A percentile compares a stretch with the other conserved stretches of the same genome.
Evolutionary conservation across 2,329 filamentous ascomycete genomes (phyloP).

Genomic region (Kalmusia sp.): DNA sequence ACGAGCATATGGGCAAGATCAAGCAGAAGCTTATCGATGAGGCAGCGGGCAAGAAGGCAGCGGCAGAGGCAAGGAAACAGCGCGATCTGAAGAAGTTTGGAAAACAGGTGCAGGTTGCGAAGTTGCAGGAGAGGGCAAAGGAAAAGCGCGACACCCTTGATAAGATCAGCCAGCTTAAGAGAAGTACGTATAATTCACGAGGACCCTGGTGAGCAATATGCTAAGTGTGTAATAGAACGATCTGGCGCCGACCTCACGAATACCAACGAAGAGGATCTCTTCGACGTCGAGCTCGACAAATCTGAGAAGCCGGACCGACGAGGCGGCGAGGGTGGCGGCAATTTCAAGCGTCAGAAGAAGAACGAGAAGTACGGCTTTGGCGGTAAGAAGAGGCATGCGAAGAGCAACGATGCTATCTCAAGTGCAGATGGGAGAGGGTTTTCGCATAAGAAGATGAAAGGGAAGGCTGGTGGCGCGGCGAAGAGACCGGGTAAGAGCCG

Average conservation of each 20-base stretch:
- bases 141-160: constrained; percentile 91
- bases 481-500: constrained; percentile 44
- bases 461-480: constrained; percentile 37
- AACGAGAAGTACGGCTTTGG: constrained; percentile 94
- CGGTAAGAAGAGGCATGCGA: constrained; percentile 89
- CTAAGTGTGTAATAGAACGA: constrained; percentile 70
- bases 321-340: constrained; percentile 50
- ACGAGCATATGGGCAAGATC: constrained; percentile 97
- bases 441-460: constrained; percentile 86
- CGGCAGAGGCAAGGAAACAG: constrained; percentile 87
- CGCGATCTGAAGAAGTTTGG: constrained; percentile 98
- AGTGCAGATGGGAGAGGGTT: constrained; percentile 83
- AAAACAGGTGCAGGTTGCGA: constrained; percentile 96
- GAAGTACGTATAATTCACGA: constrained; percentile 70
- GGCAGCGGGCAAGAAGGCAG: constrained; percentile 89
- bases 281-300: constrained; percentile 78
- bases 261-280: constrained; percentile 81
- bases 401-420: constrained; percentile 88
- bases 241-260: constrained; percentile 73
- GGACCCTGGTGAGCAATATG: constrained; percentile 1
- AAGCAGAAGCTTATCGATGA: constrained; percentile 93
- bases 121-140: constrained; percentile 92
- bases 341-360: constrained; percentile 87
- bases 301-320: constrained; percentile 54
- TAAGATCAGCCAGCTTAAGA: constrained; percentile 93